A percentile compares a stretch with the other conserved stretches of the same genome.
phyloP scores from a whole-genome alignment of 495 filamentous ascomycete species.

The Xylaria acuta region DNA sequence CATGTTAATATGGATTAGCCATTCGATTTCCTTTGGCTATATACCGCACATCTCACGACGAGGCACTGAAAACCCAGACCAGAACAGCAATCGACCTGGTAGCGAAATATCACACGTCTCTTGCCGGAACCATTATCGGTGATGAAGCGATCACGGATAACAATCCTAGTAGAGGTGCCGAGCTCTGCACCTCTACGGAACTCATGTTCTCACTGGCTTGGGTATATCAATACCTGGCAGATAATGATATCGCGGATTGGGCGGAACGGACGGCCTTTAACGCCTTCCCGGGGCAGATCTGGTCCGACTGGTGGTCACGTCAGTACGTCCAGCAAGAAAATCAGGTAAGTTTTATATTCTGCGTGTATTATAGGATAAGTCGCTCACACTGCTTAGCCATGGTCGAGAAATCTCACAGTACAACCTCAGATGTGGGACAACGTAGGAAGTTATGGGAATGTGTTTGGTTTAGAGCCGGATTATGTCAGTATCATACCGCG shows the following conservation, averaged over 20 bases:
- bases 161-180: constrained; percentile 39
- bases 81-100: constrained; percentile 40
- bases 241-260: constrained; percentile 57
- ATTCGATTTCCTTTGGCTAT: constrained; percentile 40
- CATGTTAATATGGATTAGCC: constrained; percentile 20
- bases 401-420: constrained; percentile 48
- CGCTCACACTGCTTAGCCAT: constrained; percentile 37
- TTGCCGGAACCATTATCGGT: constrained; percentile 42
- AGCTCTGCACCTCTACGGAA: constrained; percentile 45
- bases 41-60: constrained; percentile 41
- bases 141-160: constrained; percentile 42
- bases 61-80: constrained; percentile 38
- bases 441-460: constrained; percentile 49
- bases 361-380: neutral
- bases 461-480: constrained; percentile 52
- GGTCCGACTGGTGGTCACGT: constrained; percentile 62
- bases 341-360: constrained; percentile 44
- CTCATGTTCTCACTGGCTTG: constrained; percentile 43
- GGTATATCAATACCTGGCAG: constrained; percentile 47
- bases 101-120: constrained; percentile 40
- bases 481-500: constrained; percentile 34
- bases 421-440: constrained; percentile 57
- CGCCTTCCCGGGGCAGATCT: constrained; percentile 58
- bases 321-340: constrained; percentile 66
- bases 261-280: constrained; percentile 63